Evolutionary conservation across 345 rosid species (phyloP).

Genomic region (Psidium guajava): DNA sequence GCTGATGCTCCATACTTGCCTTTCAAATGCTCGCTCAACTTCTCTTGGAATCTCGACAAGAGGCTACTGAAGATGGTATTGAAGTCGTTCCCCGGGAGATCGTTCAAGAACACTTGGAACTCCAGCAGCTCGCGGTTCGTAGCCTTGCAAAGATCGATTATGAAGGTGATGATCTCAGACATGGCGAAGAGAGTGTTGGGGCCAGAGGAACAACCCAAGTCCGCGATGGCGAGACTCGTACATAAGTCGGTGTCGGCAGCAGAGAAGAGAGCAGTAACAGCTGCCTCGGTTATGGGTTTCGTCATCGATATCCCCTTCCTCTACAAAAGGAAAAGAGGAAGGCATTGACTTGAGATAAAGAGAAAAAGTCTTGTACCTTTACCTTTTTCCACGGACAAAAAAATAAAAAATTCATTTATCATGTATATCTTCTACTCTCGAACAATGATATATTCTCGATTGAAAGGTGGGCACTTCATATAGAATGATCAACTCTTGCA

Average conservation of each 20-base stretch:
- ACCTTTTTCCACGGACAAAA: neutral
- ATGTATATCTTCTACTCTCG: neutral
- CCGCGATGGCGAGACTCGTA: neutral
- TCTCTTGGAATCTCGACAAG: neutral
- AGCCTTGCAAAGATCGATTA: constrained; percentile 5
- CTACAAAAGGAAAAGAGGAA: neutral
- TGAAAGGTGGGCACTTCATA: neutral
- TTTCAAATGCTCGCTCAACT: neutral
- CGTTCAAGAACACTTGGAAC: constrained; percentile 39
- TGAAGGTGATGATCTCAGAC: neutral
- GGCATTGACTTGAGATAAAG: neutral
- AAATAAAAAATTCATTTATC: neutral
- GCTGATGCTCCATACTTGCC: neutral
- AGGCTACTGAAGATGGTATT: constrained; percentile 27
- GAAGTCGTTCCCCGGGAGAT: constrained; percentile 50
- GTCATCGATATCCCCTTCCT: neutral
- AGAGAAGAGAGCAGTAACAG: neutral
- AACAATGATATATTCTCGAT: neutral
- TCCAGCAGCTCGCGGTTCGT: constrained; percentile 11
- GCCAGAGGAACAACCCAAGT: constrained; percentile 40
- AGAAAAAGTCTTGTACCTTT: neutral
- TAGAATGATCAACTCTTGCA: neutral
- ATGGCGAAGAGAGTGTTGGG: neutral
- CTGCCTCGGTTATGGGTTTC: neutral
- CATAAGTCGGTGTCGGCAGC: neutral